phyloP scores from a whole-genome alignment of 2,329 filamentous ascomycete genomes.

The Apiospora aurea region DNA sequence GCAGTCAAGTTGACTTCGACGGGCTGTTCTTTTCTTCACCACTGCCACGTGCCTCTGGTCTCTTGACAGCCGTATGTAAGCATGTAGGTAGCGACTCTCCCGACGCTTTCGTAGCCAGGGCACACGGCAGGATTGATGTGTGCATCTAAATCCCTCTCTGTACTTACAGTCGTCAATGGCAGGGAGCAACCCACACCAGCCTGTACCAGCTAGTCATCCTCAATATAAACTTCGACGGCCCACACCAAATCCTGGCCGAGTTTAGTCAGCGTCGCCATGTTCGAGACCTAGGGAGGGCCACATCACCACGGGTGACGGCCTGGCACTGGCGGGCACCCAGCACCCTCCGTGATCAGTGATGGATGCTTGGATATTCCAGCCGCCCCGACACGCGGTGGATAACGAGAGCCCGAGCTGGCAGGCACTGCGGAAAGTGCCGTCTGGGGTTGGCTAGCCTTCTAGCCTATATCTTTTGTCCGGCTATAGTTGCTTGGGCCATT shows the following conservation, averaged over 20 bases:
- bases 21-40: not conserved
- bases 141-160: not conserved
- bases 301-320: not conserved
- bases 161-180: no score
- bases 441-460: constrained; percentile 4
- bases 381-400: not conserved
- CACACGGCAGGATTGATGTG: not conserved
- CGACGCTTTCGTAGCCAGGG: not conserved
- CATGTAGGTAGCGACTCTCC: not conserved
- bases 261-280: constrained; percentile 16
- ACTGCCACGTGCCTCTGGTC: not conserved
- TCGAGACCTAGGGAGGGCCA: not conserved
- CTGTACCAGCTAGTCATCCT: not conserved
- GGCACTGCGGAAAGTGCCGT: constrained; percentile 2
- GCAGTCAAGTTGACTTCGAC: not conserved
- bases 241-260: not conserved
- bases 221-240: not conserved
- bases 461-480: constrained; percentile 10
- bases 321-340: not conserved
- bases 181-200: not conserved
- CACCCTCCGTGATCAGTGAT: not conserved
- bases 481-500: constrained; percentile 10
- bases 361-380: not conserved
- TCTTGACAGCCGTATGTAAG: not conserved
- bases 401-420: not conserved